Percentiles rank a stretch among this genome's conserved stretches.
phyloP scores from a whole-genome alignment of 768 basidiomycete species.

The Crassisporium funariophilum region DNA sequence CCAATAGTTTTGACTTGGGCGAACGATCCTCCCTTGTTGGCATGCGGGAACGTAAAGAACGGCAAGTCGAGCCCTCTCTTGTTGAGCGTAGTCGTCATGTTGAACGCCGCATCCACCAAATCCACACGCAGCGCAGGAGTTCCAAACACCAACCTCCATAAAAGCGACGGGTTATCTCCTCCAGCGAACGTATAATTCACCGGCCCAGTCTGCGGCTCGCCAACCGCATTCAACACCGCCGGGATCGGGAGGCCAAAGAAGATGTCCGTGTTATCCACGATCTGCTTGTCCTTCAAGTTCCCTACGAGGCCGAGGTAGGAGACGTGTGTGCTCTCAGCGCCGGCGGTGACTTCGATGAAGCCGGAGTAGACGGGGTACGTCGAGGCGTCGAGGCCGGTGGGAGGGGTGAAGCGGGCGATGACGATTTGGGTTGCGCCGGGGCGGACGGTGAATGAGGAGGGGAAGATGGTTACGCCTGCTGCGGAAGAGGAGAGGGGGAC shows the following conservation, averaged over 20 bases:
- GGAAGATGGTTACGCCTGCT: constrained; percentile 50
- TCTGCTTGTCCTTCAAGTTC: constrained; percentile 49
- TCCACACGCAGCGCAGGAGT: constrained; percentile 48
- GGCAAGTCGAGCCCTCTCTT: constrained; percentile 25
- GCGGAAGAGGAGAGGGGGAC: constrained; percentile 47
- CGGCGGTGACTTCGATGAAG: constrained; percentile 47
- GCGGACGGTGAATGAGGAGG: constrained; percentile 43
- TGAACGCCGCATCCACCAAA: constrained; percentile 45
- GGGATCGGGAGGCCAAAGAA: constrained; percentile 51
- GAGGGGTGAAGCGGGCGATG: constrained; percentile 47
- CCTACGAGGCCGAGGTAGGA: constrained; percentile 48
- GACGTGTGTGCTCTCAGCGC: constrained; percentile 38
- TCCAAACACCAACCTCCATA: constrained; percentile 52
- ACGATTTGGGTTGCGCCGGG: constrained; percentile 46
- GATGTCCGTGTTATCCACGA: constrained; percentile 51
- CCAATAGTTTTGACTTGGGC: constrained; percentile 46
- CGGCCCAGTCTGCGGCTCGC: constrained; percentile 40
- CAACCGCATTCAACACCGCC: constrained; percentile 40
- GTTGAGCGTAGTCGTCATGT: constrained; percentile 42
- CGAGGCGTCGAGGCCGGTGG: constrained; percentile 42
- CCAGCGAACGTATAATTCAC: constrained; percentile 50
- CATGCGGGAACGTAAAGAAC: constrained; percentile 44
- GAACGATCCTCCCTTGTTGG: constrained; percentile 38
- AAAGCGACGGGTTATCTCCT: constrained; percentile 41
- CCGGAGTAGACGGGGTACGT: constrained; percentile 63